A percentile compares a stretch with the other conserved stretches of the same genome.
These are phyloP conservation scores for Bocquillonia castaneifolia DNA, from an alignment of 441 rosid genomes.

Conservation along the genomic window DNA sequence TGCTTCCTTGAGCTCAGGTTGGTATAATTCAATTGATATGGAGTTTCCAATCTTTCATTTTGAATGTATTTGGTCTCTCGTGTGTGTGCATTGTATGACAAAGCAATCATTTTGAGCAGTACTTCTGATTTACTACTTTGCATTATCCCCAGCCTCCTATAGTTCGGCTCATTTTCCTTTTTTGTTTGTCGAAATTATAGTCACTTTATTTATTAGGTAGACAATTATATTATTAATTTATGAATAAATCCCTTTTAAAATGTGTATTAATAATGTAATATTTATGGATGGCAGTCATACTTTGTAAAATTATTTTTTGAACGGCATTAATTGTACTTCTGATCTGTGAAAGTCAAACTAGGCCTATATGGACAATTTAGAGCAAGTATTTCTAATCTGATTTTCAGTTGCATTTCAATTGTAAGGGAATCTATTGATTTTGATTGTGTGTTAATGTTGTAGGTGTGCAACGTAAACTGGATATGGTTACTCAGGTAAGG, in stretches of 20 bases:
- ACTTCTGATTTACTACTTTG: too few species aligned
- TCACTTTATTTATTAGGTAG: too few species aligned
- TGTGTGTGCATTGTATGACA: background rate
- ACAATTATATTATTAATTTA: too few species aligned
- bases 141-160: too few species aligned
- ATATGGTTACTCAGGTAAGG: conserved; percentile 52
- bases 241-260: too few species aligned
- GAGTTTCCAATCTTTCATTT: background rate
- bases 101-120: too few species aligned
- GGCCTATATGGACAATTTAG: background rate
- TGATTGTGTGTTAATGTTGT: conserved; percentile 19
- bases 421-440: background rate
- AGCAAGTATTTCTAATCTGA: too few species aligned
- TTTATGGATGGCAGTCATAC: too few species aligned
- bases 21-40: background rate
- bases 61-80: background rate
- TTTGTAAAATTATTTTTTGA: too few species aligned
- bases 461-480: conserved; percentile 65
- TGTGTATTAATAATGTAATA: too few species aligned
- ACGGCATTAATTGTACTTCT: background rate
- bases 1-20: conserved; percentile 42
- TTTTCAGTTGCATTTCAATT: background rate
- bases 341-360: background rate
- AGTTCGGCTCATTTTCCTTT: too few species aligned
- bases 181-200: too few species aligned